phyloP scores from a whole-genome alignment of 2,329 filamentous ascomycete species.

The Akanthomyces muscarius region DNA sequence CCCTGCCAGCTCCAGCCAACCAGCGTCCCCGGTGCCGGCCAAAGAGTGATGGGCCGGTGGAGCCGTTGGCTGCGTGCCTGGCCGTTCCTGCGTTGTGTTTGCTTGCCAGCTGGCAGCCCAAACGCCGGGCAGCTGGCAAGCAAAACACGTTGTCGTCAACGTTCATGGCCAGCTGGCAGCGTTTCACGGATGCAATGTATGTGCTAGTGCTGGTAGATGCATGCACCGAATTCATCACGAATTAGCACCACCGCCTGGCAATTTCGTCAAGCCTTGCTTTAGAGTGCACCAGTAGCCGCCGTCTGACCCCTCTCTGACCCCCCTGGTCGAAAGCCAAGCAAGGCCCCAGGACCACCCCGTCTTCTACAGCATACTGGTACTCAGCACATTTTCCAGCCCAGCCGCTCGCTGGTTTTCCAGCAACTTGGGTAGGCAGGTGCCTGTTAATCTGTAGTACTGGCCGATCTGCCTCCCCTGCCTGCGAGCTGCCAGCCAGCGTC shows the following conservation, averaged over 20 bases:
- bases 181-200: background rate
- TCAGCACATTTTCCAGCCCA: background rate
- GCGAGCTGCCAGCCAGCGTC: background rate
- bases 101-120: background rate
- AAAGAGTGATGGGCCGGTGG: background rate
- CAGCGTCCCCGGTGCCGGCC: background rate
- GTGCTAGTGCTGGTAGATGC: background rate
- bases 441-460: too few species aligned
- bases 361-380: background rate
- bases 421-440: too few species aligned
- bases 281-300: background rate
- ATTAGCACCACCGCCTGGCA: background rate
- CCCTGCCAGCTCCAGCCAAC: constrained; percentile 4
- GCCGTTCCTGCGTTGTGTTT: background rate
- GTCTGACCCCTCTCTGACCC: background rate
- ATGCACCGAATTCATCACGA: background rate
- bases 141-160: background rate
- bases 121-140: background rate
- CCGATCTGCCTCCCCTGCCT: too few species aligned
- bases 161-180: background rate
- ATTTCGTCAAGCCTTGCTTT: background rate
- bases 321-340: background rate
- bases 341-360: background rate
- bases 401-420: background rate
- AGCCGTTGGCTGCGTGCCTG: background rate